These are phyloP conservation scores for Colletotrichum musicola DNA, from an alignment of 2,329 filamentous ascomycete genomes.

Conservation along the genomic window DNA sequence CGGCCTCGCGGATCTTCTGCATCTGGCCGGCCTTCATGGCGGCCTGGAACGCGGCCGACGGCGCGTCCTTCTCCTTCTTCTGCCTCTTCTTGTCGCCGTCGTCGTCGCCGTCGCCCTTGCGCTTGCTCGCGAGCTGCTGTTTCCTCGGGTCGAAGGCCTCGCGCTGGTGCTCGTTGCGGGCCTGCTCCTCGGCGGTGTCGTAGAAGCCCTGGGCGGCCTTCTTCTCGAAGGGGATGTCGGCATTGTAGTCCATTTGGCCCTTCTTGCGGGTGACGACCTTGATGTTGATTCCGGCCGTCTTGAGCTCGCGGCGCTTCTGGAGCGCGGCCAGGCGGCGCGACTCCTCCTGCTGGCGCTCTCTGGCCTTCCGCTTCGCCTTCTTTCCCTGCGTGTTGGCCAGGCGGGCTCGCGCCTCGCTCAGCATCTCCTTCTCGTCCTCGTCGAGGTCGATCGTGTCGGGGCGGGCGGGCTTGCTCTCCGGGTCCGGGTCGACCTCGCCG, in stretches of 20 bases:
- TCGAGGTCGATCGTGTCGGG: conserved; percentile 98
- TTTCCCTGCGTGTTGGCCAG: conserved; percentile 98
- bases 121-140: conserved; percentile 89
- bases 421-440: conserved; percentile 99
- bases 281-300: conserved; percentile 98
- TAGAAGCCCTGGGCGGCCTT: conserved; percentile 90
- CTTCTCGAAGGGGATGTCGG: conserved; percentile 98
- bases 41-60: conserved; percentile 84
- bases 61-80: conserved; percentile 83
- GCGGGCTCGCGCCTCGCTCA: conserved; percentile 96
- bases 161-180: conserved; percentile 84
- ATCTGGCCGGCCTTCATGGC: conserved; percentile 93
- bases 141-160: conserved; percentile 92
- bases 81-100: conserved; percentile 85
- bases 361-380: conserved; percentile 97
- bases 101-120: conserved; percentile 92
- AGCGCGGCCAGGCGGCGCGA: conserved; percentile 89
- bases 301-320: conserved; percentile 95
- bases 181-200: conserved; percentile 87
- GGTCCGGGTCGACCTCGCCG: conserved; percentile 96
- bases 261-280: conserved; percentile 92
- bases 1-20: conserved; percentile 94
- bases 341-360: conserved; percentile 95
- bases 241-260: conserved; percentile 99
- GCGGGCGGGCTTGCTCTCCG: conserved; percentile 93